phyloP scores from a whole-genome alignment of 305 asterid genomes.

The Striga hermonthica region DNA sequence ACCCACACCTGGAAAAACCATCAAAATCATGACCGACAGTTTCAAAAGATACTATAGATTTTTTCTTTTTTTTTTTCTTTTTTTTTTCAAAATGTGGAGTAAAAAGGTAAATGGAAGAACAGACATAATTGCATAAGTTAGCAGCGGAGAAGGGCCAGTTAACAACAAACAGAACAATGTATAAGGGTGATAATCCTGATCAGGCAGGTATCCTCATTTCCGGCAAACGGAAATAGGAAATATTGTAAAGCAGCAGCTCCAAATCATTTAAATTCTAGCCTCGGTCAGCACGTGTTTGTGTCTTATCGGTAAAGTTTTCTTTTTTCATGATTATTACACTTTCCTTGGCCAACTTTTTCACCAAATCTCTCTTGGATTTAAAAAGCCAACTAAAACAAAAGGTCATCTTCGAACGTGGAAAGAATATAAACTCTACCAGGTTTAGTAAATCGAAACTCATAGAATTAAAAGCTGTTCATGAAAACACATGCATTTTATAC shows the following conservation, averaged over 20 bases:
- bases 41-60: neutral
- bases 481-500: neutral
- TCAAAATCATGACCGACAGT: conserved; percentile 7
- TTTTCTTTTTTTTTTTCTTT: no score
- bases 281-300: neutral
- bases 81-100: conserved; percentile 17
- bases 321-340: neutral
- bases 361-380: neutral
- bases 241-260: no score
- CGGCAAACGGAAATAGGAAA: no score
- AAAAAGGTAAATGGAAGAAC: conserved; percentile 9
- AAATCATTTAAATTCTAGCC: no score
- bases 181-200: no score
- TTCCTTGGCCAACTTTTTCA: neutral
- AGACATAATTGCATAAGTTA: neutral
- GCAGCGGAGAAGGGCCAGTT: no score
- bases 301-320: neutral
- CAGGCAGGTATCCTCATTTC: no score
- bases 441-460: conserved; percentile 1
- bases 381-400: neutral
- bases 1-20: conserved; percentile 80
- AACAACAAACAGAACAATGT: no score
- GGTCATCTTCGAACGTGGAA: no score
- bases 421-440: no score
- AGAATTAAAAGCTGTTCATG: neutral